Percentiles rank a stretch among this genome's conserved stretches.
Conservation (phyloP, 768 basidiomycete genomes). For the Sporobolomyces pararoseus region DNA sequence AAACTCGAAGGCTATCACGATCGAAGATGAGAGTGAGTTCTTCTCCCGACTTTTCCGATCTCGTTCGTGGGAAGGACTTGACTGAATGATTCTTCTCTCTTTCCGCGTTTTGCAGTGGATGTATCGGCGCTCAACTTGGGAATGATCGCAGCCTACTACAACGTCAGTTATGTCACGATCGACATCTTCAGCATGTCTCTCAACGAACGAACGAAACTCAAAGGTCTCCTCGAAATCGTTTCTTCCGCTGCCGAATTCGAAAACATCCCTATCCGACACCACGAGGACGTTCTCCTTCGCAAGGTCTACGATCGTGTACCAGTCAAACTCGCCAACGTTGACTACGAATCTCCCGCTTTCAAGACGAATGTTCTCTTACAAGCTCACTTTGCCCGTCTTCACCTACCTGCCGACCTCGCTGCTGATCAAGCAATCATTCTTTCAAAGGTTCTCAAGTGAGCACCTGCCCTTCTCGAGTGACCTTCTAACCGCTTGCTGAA, state of each 20-base stretch:
- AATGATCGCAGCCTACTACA: constrained; percentile 97
- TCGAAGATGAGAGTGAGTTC: constrained; percentile 54
- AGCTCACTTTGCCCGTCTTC: constrained; percentile 90
- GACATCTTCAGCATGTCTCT: constrained; percentile 94
- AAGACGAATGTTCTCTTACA: constrained; percentile 96
- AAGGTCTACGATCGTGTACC: constrained; percentile 81
- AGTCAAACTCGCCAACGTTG: constrained; percentile 72
- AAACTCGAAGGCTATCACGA: constrained; percentile 88
- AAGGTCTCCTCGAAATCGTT: constrained; percentile 92
- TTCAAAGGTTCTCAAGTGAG: constrained; percentile 74
- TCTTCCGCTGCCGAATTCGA: constrained; percentile 97
- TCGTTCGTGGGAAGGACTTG: constrained; percentile 47
- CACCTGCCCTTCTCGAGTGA: constrained; percentile 48
- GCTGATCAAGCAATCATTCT: constrained; percentile 85
- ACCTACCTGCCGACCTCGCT: constrained; percentile 85
- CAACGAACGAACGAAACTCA: constrained; percentile 93
- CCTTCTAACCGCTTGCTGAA: constrained; percentile 31
- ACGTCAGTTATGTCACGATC: constrained; percentile 72
- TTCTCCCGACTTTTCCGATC: background rate
- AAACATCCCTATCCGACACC: constrained; percentile 84
- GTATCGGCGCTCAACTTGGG: constrained; percentile 77
- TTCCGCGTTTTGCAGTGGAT: constrained; percentile 37
- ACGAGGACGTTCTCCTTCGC: constrained; percentile 59
- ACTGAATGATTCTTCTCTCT: background rate
- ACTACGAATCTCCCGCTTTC: constrained; percentile 95